These are phyloP conservation scores for Dicorynia guianensis DNA, from an alignment of 306 rosid genomes.

Conservation along the genomic window DNA sequence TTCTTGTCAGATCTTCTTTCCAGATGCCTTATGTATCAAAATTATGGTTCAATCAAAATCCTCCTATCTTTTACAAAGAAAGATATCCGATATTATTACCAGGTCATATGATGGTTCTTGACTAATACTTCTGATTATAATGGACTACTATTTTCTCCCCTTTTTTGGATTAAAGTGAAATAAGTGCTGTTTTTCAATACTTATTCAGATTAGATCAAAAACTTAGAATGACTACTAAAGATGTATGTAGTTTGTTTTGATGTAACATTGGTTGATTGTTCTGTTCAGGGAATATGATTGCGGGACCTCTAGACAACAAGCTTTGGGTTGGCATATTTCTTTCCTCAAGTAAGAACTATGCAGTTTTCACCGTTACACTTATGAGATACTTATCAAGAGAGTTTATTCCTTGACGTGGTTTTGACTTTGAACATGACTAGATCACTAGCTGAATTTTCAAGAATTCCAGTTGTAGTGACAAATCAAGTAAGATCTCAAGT, in stretches of 20 bases:
- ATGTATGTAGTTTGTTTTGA: neutral
- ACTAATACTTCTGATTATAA: neutral
- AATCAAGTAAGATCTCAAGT: slow-evolving; percentile 91
- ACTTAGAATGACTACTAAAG: neutral
- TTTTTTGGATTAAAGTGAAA: neutral
- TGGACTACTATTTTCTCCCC: neutral
- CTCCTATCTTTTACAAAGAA: neutral
- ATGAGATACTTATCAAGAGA: slow-evolving; percentile 33
- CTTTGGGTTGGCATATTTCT: slow-evolving; percentile 89
- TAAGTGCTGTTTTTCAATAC: too few species aligned
- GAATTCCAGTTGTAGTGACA: slow-evolving; percentile 89
- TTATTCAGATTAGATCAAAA: neutral
- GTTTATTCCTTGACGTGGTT: slow-evolving; percentile 30
- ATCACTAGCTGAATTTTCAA: slow-evolving; percentile 92
- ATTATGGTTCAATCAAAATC: neutral
- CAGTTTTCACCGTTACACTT: neutral
- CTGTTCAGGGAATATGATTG: slow-evolving; percentile 67
- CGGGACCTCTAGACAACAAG: slow-evolving; percentile 67
- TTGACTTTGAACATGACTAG: slow-evolving; percentile 51
- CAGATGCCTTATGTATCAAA: slow-evolving; percentile 27
- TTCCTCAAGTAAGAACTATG: slow-evolving; percentile 75
- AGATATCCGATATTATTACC: neutral
- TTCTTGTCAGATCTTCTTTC: slow-evolving; percentile 32
- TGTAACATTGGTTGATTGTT: slow-evolving; percentile 25
- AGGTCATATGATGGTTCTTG: slow-evolving; percentile 6